Conservation (phyloP, 2,329 filamentous ascomycete species). For the Stachybotrys chartarum region DNA sequence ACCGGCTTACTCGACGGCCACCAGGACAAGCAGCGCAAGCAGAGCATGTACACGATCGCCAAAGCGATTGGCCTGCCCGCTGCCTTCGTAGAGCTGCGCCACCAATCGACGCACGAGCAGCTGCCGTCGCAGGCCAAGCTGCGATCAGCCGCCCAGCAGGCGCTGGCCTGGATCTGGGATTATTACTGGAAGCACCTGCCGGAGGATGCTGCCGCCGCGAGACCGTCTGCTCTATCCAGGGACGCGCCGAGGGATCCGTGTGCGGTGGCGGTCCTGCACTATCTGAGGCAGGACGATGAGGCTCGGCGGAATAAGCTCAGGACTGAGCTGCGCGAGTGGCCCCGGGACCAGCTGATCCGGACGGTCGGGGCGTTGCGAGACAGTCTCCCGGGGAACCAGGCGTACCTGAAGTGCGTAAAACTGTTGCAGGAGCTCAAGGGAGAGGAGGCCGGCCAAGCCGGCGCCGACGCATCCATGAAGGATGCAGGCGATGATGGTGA, state of each 20-base stretch:
- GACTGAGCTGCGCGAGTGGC: constrained; percentile 26
- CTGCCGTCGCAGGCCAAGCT: constrained; percentile 70
- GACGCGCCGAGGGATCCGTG: constrained; percentile 15
- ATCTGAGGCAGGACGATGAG: constrained; percentile 27
- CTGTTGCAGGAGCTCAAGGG: constrained; percentile 34
- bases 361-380: constrained; percentile 31
- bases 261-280: constrained; percentile 27
- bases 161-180: constrained; percentile 79
- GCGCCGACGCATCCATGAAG: constrained; percentile 4
- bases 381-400: constrained; percentile 32
- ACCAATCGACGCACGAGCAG: constrained; percentile 86
- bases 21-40: constrained; percentile 58
- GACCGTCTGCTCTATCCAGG: background rate
- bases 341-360: constrained; percentile 26
- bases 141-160: constrained; percentile 60
- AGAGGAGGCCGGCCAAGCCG: constrained; percentile 8
- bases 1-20: constrained; percentile 73
- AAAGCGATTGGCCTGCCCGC: constrained; percentile 62
- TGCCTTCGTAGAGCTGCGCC: constrained; percentile 80
- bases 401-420: constrained; percentile 36
- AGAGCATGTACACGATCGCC: constrained; percentile 67
- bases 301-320: constrained; percentile 14
- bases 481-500: background rate
- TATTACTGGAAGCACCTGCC: constrained; percentile 68
- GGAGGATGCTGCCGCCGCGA: constrained; percentile 10